A percentile compares a stretch with the other conserved stretches of the same genome.
These are phyloP conservation scores for Dendrobium huoshanense DNA, from an alignment of 106 monocot genomes.

Conservation along the genomic window DNA sequence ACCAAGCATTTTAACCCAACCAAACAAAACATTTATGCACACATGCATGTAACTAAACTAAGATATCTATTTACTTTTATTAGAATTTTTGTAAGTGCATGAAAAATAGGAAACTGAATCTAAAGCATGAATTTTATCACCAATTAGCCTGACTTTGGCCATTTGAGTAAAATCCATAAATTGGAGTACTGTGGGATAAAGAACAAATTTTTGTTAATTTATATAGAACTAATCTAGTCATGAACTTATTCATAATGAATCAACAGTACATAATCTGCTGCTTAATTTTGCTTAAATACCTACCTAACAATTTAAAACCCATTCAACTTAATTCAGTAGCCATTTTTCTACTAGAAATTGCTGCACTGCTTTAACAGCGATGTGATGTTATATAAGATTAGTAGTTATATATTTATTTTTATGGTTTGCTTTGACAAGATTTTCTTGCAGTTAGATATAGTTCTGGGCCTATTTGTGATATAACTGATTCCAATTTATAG, in stretches of 20 bases:
- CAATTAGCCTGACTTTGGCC: too few relatives aligned
- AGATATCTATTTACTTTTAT: too few relatives aligned
- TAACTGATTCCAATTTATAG: not conserved
- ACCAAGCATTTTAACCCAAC: too few relatives aligned
- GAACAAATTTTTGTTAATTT: not conserved
- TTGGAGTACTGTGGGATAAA: not conserved
- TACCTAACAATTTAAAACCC: not conserved
- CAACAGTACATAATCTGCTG: not conserved
- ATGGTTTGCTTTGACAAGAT: too few relatives aligned
- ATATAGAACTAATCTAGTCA: not conserved
- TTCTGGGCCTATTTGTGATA: not conserved
- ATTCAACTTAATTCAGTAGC: not conserved
- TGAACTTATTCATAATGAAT: not conserved
- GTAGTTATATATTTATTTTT: too few relatives aligned
- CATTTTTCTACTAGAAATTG: not conserved
- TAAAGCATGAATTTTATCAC: too few relatives aligned
- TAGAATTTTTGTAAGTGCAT: too few relatives aligned
- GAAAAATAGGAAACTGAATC: too few relatives aligned
- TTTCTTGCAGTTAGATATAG: not conserved
- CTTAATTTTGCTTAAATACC: not conserved
- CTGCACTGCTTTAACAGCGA: not conserved
- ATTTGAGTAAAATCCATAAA: too few relatives aligned
- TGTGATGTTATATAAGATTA: not conserved
- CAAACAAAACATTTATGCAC: too few relatives aligned
- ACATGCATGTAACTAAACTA: too few relatives aligned